phyloP scores from a whole-genome alignment of 2,329 filamentous ascomycete species.

The Dactylellina drechsleri region DNA sequence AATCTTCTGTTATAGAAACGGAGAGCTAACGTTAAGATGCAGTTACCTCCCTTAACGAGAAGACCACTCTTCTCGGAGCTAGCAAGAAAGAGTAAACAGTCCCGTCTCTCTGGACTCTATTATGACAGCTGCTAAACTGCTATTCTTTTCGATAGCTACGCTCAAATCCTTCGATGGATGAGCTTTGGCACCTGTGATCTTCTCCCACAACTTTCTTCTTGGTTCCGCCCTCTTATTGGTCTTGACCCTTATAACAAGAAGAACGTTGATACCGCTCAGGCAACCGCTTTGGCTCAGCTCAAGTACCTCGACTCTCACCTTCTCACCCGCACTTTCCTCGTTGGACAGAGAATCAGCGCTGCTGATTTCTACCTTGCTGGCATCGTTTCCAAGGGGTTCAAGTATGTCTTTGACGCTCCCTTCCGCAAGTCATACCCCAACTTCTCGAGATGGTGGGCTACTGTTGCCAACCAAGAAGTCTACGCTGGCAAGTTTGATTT shows the following conservation, averaged over 20 bases:
- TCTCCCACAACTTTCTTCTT: slow-evolving; percentile 76
- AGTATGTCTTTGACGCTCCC: slow-evolving; percentile 91
- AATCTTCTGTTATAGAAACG: neutral
- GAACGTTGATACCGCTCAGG: slow-evolving; percentile 81
- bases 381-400: slow-evolving; percentile 86
- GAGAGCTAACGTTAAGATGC: slow-evolving; percentile 34
- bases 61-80: slow-evolving; percentile 98
- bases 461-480: slow-evolving; percentile 89
- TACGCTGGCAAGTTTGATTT: slow-evolving; percentile 80
- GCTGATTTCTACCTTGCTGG: slow-evolving; percentile 87
- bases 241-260: slow-evolving; percentile 96
- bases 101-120: no score
- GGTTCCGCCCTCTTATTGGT: slow-evolving; percentile 88
- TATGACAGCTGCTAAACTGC: slow-evolving; percentile 57
- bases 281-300: slow-evolving; percentile 75
- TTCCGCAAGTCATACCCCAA: slow-evolving; percentile 86
- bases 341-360: slow-evolving; percentile 95
- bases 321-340: slow-evolving; percentile 91
- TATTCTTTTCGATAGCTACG: slow-evolving; percentile 69
- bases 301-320: slow-evolving; percentile 86
- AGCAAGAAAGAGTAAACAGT: slow-evolving; percentile 94
- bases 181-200: slow-evolving; percentile 94
- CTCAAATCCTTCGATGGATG: slow-evolving; percentile 97
- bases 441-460: slow-evolving; percentile 92
- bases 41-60: slow-evolving; percentile 99